Evolutionary conservation across 768 basidiomycete genomes (phyloP).

Genomic region (Russula earlei): DNA sequence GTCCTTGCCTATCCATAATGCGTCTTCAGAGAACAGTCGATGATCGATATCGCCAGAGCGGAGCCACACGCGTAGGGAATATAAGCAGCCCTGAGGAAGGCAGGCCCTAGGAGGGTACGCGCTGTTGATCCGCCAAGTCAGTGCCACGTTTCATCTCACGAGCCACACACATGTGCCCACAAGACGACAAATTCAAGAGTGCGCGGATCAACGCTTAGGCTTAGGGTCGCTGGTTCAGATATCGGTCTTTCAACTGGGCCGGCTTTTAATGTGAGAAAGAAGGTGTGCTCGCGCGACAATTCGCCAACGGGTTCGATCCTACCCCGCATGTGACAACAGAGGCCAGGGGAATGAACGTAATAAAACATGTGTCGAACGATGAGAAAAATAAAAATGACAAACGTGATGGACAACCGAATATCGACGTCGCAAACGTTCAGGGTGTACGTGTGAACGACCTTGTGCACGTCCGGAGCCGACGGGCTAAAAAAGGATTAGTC

Average conservation of each 20-base stretch:
- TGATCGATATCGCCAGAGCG: slow-evolving; percentile 49
- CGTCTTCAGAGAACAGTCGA: slow-evolving; percentile 53
- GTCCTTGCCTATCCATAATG: slow-evolving; percentile 58
- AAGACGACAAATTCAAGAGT: slow-evolving; percentile 52
- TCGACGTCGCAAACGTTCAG: slow-evolving; percentile 4
- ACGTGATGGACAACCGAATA: slow-evolving; percentile 18
- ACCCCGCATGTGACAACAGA: not conserved
- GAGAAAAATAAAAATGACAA: no score
- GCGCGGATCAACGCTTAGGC: slow-evolving; percentile 43
- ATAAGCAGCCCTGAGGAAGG: slow-evolving; percentile 44
- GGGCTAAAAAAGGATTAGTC: not conserved
- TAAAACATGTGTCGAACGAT: not conserved
- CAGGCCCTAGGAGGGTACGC: slow-evolving; percentile 51
- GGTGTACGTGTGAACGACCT: slow-evolving; percentile 11
- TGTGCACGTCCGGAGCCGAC: not conserved
- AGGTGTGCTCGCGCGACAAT: slow-evolving; percentile 33
- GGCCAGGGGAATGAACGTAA: not conserved
- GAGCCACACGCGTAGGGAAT: slow-evolving; percentile 56
- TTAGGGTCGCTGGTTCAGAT: slow-evolving; percentile 38
- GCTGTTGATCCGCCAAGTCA: slow-evolving; percentile 26
- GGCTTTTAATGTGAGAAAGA: slow-evolving; percentile 45
- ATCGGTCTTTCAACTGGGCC: slow-evolving; percentile 48
- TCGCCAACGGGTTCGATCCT: slow-evolving; percentile 19
- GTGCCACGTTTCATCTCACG: not conserved
- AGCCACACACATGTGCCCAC: slow-evolving; percentile 30